These are phyloP conservation scores for Daldinia loculata DNA, from an alignment of 495 filamentous ascomycete species.

Conservation along the genomic window DNA sequence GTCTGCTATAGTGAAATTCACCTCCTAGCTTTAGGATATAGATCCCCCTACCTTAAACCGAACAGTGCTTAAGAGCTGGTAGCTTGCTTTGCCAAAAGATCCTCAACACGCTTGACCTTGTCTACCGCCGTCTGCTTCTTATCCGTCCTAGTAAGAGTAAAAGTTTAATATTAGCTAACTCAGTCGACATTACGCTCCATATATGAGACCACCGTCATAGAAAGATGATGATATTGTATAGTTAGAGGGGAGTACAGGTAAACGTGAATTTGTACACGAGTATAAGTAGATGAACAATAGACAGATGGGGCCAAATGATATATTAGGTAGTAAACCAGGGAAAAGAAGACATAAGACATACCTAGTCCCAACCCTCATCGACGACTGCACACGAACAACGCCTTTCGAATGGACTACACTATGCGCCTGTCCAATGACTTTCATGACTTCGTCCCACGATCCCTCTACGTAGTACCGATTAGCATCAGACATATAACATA, in stretches of 20 bases:
- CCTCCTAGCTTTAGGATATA: background rate
- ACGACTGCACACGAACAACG: slow-evolving; percentile 83
- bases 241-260: too few relatives aligned
- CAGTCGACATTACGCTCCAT: too few relatives aligned
- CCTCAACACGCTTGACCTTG: slow-evolving; percentile 58
- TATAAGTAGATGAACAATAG: too few relatives aligned
- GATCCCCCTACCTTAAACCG: background rate
- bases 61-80: background rate
- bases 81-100: slow-evolving; percentile 46
- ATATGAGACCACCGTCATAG: too few relatives aligned
- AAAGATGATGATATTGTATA: too few relatives aligned
- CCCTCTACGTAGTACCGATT: slow-evolving; percentile 69
- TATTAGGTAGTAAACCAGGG: too few relatives aligned
- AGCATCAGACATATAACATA: background rate
- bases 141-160: slow-evolving; percentile 50
- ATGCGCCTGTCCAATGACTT: slow-evolving; percentile 90
- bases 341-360: slow-evolving; percentile 48
- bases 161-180: background rate
- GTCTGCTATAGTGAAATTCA: background rate
- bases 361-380: slow-evolving; percentile 88
- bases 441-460: slow-evolving; percentile 88
- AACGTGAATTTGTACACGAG: too few relatives aligned
- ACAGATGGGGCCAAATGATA: background rate
- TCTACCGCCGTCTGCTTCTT: slow-evolving; percentile 58
- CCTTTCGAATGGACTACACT: slow-evolving; percentile 82